Evolutionary conservation across 2,329 filamentous ascomycete genomes (phyloP), one percentile per base, ranked within the genome.

Genomic region (Fusarium pseudoanthophilum): DNA sequence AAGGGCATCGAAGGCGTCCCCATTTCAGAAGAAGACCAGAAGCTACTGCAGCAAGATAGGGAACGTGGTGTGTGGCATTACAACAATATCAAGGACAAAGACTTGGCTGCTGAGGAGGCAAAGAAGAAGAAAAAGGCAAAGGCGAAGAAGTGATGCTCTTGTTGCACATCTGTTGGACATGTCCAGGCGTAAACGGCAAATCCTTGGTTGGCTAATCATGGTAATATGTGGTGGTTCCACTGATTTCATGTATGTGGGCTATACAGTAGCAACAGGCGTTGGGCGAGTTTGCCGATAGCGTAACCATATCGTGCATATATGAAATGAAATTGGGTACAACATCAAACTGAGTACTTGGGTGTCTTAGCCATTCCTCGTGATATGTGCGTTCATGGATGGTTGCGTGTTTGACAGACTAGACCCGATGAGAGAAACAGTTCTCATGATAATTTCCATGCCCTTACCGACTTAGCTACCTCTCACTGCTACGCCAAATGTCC

Each of bases 1-100:
- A 95, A 94, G 84, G 83, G 85, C 34, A 86, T 93, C 46, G 93
- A 95, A 79, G 92, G 92, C 2, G 90, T 93, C 20, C 87, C 89
- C 6, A 82, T 92, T n/a, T 87, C 85, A 16, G 86, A 88, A 53
- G 83, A 84, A 73, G 90, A 92, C 73, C 77, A 83, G 42, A 83
- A 85, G 69, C 84, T 83, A 57, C 81, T 92, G 37, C 83, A 83
- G 24, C 80, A 79, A 14, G 90, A 92, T 72, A 83, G 84, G 69
- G 87, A 89, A 73, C 73, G 84, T 63, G 89, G 89, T 4, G 85
- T 91, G 26, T 83, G 83, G 51, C 90, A 92, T 77, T 90, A 86
- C 78, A 83, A 83, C 49, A 83, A 83, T 58, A 78, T 83, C 51
- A 83, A 84, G 70, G 80, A 81, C 66, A 82, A 81, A 61, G 78